Conservation (phyloP, 2,329 filamentous ascomycete genomes). For the Curvularia eragrostidis region DNA sequence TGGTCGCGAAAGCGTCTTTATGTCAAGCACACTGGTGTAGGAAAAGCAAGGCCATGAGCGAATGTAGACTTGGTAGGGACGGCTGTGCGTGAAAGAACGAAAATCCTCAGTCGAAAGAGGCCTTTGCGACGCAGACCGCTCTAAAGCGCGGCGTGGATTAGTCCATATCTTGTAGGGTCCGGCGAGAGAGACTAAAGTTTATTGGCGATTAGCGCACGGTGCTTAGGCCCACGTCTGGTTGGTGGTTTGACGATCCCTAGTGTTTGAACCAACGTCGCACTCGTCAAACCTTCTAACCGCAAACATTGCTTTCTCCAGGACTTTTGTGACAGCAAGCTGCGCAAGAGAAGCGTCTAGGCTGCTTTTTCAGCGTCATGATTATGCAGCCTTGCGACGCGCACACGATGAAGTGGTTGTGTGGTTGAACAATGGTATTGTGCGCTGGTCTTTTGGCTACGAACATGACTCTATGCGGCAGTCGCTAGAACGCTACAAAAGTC, state of each 20-base stretch:
- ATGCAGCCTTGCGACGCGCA: not conserved
- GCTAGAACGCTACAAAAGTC: slow-evolving; percentile 13
- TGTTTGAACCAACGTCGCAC: slow-evolving; percentile 32
- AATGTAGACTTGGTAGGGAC: slow-evolving; percentile 23
- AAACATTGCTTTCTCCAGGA: slow-evolving; percentile 20
- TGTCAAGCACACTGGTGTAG: slow-evolving; percentile 1
- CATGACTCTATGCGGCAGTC: slow-evolving; percentile 10
- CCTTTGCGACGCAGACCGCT: slow-evolving; percentile 29
- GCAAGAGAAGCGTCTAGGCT: slow-evolving; percentile 13
- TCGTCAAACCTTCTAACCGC: slow-evolving; percentile 27
- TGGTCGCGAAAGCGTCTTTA: slow-evolving; percentile 14
- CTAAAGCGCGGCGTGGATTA: slow-evolving; percentile 25
- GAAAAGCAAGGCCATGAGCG: slow-evolving; percentile 19
- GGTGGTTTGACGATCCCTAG: slow-evolving; percentile 36
- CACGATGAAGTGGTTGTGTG: not conserved
- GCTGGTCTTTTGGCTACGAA: slow-evolving; percentile 4
- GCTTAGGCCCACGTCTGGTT: slow-evolving; percentile 27
- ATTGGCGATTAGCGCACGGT: slow-evolving; percentile 32
- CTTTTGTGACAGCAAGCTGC: slow-evolving; percentile 21
- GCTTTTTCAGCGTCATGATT: not conserved
- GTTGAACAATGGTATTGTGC: not conserved
- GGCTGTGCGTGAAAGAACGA: slow-evolving; percentile 17
- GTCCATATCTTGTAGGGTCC: slow-evolving; percentile 32
- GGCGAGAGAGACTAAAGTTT: slow-evolving; percentile 32
- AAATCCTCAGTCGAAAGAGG: slow-evolving; percentile 25